Evolutionary conservation across 176 grass and related monocot species (phyloP).

Genomic region (Rhynchospora pubera): DNA sequence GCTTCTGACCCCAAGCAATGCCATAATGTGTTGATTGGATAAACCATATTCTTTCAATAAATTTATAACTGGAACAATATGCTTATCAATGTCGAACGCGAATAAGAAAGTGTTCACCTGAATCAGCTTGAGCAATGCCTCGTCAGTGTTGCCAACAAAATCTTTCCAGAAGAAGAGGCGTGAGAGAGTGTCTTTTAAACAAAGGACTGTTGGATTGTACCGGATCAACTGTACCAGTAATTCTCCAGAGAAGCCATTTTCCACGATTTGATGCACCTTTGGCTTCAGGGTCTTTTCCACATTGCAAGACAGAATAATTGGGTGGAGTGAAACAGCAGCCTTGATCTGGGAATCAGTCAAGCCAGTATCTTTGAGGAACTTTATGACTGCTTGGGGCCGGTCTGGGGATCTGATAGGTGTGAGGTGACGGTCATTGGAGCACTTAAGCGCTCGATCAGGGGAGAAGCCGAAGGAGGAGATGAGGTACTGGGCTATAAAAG

Average conservation of each 20-base stretch:
- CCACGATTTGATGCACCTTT: conserved; percentile 5
- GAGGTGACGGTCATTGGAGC: neutral
- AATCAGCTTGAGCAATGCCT: neutral
- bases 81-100: neutral
- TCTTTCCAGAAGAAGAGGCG: conserved; percentile 17
- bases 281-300: neutral
- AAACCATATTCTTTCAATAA: neutral
- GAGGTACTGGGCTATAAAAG: conserved; percentile 28
- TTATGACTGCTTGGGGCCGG: conserved; percentile 19
- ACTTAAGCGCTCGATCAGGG: neutral
- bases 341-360: conserved; percentile 25
- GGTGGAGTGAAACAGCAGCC: neutral
- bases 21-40: neutral
- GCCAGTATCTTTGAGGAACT: conserved; percentile 16
- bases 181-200: neutral
- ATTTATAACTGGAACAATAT: neutral
- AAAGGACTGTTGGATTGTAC: neutral
- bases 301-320: neutral
- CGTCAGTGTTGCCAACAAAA: conserved; percentile 7
- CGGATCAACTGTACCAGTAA: conserved; percentile 1
- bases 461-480: conserved; percentile 24
- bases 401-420: conserved; percentile 13
- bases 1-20: neutral
- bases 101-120: neutral
- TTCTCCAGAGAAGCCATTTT: conserved; percentile 14